Base-by-base conservation (phyloP, 2,329 filamentous ascomycete species). In the Aspergillus aculeatus region DNA sequence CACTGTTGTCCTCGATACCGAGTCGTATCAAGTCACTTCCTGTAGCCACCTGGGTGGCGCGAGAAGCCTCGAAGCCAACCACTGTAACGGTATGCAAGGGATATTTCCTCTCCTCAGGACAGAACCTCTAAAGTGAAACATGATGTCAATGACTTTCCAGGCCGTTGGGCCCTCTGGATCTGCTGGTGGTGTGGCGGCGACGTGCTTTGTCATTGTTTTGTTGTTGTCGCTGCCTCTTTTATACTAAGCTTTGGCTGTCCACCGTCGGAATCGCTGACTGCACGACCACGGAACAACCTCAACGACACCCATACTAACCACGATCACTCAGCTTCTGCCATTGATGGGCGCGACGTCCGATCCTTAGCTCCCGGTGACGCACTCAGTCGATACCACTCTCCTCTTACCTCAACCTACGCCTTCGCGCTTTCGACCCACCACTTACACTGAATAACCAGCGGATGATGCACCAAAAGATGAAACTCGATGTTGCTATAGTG, bases 401-500 rank as follows among this genome's bases (percentile, higher is more conserved):
- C 51, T 51, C 44, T 62, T 52, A 50, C 54, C 29, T 61, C 41
- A 31, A 58, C 54, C 7, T 41, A 60, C 54, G 54, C 35, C 57
- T 51, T 53, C 62, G 51, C 58, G 62, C 59, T 24, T 57, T 65
- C 63, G 58, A 59, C 53, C 51, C 38, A 62, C 53, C 50, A 54
- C 58, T 57, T 56, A 59, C 63, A 35, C 59, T 63, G 60, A 50
- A 65, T 64, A 54, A 58, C 55, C 47, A 24, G 41, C 38, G 19
- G 35, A 66, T 23, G 41, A 69, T 67, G 64, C 52, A 57, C 60
- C 52, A 50, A 29, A 54, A 41, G 16, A 60, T 66, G 61, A 63
- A 63, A 49, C 59, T 62, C 19, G 56, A 64, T 50, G 53, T 61
- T 50, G 57, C 60, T 49, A 51, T 73, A 54, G 60, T 72, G 60